Conservation (phyloP, 139 green algal genomes). For the Nannochloris sp. region DNA sequence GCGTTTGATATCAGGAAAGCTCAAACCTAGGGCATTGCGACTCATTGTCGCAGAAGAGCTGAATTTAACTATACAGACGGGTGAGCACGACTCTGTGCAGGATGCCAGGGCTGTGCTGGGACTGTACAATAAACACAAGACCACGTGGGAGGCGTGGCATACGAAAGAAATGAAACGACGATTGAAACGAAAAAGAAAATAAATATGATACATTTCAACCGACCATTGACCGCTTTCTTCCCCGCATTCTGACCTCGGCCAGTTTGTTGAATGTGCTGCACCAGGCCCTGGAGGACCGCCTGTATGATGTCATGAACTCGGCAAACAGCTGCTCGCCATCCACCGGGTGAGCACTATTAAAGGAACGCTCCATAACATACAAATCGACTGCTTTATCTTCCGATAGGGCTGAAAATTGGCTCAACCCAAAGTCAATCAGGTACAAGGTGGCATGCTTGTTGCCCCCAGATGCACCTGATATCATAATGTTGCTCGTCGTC, state of each 20-base stretch:
- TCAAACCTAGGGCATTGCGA: conserved; percentile 35
- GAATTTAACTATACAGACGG: conserved; percentile 56
- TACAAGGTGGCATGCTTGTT: conserved; percentile 22
- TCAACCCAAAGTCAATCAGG: conserved; percentile 86
- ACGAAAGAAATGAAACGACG: neutral
- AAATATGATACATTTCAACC: conserved; percentile 32
- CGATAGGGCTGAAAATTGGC: conserved; percentile 51
- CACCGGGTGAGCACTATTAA: conserved; percentile 57
- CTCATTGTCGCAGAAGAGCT: conserved; percentile 55
- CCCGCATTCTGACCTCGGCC: conserved; percentile 64
- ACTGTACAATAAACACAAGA: conserved; percentile 49
- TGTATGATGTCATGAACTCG: conserved; percentile 59
- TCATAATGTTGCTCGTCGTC: conserved; percentile 81
- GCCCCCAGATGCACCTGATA: conserved; percentile 19
- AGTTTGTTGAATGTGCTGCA: conserved; percentile 69
- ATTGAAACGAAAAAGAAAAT: neutral
- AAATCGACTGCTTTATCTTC: conserved; percentile 79
- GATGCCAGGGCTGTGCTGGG: conserved; percentile 47
- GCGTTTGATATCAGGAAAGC: conserved; percentile 15
- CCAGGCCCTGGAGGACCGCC: conserved; percentile 53
- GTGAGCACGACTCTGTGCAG: conserved; percentile 54
- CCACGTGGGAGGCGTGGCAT: conserved; percentile 20
- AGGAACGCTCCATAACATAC: conserved; percentile 80
- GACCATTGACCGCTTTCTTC: conserved; percentile 74
- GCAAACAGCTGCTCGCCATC: conserved; percentile 44